Base-by-base conservation (phyloP, 2,329 filamentous ascomycete species). In the Colletotrichum tropicicola region DNA sequence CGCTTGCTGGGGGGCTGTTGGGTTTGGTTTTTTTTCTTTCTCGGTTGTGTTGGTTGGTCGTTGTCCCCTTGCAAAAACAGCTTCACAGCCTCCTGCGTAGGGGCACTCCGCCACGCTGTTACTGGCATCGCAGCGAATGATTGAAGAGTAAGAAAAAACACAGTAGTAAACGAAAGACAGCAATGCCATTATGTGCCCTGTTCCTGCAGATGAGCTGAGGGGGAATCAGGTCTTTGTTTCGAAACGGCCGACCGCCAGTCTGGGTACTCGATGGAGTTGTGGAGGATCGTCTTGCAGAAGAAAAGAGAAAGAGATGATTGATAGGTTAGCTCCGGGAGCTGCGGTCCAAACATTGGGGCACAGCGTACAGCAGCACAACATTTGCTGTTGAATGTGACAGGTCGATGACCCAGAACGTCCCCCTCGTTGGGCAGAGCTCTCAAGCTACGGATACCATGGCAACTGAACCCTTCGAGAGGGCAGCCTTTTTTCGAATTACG, bases 61-160 rank as follows among this genome's bases (percentile, higher is more conserved):
- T 13, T 12, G 4, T 19, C 43, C 54, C 54, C 43, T 48, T 28
- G 21, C 43, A 48, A 39, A 3, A 51, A 27, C 41, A 41, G 28
- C 49, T 59, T 66, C 59, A 59, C 63, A 64, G 63, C 59, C 63
- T 58, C 63, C 47, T 23, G 13, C 15, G 19, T 30, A 25, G 35
- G 35, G 25, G 27, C 19, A 43, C 56, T 53, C 35, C 56, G 56
- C 56, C 56, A 43, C 56, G 35, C 45, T 28, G 25, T 43, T n/a
- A 57, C 43, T 19, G 17, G 43, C 30, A 57, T 57, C 43, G 21
- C 13, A 25, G 23, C 43, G 54, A 48, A 57, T 13, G 7, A 47
- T 23, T 10, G 30, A 9, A 10, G 13, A 41, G n/a, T 27, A 19
- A 12, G 19, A 58, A 21, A 17, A 43, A 21, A 21, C 3, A 23